Conservation (phyloP, 495 filamentous ascomycete genomes). For the Collariella sp. region DNA sequence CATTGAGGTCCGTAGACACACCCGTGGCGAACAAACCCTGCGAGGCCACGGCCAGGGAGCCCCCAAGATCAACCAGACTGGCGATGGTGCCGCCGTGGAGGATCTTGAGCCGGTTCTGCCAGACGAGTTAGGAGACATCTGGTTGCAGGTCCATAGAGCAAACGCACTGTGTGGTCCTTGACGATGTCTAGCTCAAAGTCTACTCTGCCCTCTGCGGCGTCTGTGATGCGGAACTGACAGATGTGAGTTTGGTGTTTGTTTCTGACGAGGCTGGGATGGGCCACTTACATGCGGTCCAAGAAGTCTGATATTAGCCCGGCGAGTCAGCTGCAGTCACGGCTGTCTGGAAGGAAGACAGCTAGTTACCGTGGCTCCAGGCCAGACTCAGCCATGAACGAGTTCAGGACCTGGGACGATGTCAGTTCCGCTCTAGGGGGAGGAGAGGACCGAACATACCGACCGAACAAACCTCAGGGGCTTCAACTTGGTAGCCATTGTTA, state of each 20-base stretch:
- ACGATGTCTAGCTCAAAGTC: slow-evolving; percentile 80
- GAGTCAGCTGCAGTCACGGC: neutral
- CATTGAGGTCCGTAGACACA: slow-evolving; percentile 86
- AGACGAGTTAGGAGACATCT: neutral
- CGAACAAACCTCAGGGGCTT: slow-evolving; percentile 33
- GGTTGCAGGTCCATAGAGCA: neutral
- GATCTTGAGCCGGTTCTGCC: slow-evolving; percentile 77
- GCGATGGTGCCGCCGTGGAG: slow-evolving; percentile 94
- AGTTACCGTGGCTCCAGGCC: slow-evolving; percentile 77
- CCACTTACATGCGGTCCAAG: slow-evolving; percentile 35
- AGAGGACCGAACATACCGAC: slow-evolving; percentile 24
- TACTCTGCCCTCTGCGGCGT: slow-evolving; percentile 68
- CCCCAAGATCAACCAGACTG: slow-evolving; percentile 90
- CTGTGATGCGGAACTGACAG: slow-evolving; percentile 61
- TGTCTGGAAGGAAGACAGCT: neutral
- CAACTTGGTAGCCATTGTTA: slow-evolving; percentile 26
- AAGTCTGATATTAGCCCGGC: slow-evolving; percentile 21
- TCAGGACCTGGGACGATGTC: slow-evolving; percentile 50
- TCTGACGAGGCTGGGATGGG: neutral
- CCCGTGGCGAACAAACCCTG: slow-evolving; percentile 80
- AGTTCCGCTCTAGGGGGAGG: neutral
- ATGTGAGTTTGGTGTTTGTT: neutral
- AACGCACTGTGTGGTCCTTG: slow-evolving; percentile 75
- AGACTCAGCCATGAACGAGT: slow-evolving; percentile 74
- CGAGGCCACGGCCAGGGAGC: slow-evolving; percentile 88